Conservation (phyloP, 2,329 filamentous ascomycete species). For the Rugonectria rugulosa region DNA sequence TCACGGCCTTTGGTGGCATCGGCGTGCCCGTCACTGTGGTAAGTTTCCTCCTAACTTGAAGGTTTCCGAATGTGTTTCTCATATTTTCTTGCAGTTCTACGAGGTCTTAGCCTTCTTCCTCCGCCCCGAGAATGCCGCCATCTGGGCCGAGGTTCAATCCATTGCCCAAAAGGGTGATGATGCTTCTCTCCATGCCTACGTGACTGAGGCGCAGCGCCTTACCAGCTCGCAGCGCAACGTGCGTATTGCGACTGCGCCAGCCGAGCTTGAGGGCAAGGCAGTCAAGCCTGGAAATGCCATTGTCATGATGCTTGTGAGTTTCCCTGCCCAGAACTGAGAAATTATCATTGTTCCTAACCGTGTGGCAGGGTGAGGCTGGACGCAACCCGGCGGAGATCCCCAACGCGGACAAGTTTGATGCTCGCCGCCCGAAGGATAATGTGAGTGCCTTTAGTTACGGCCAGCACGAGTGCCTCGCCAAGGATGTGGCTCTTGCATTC, state of each 20-base stretch:
- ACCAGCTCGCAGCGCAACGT: constrained; percentile 50
- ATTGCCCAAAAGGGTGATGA: constrained; percentile 47
- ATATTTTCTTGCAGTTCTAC: constrained; percentile 47
- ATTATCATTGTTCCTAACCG: constrained; percentile 19
- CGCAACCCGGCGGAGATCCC: constrained; percentile 48
- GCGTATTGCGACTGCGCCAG: constrained; percentile 44
- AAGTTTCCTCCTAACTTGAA: constrained; percentile 22
- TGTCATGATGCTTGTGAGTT: constrained; percentile 50
- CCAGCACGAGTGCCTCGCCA: constrained; percentile 55
- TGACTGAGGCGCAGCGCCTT: constrained; percentile 51
- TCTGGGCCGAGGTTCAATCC: constrained; percentile 53
- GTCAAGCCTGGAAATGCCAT: constrained; percentile 51
- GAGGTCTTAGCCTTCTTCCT: constrained; percentile 54
- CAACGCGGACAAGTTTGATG: constrained; percentile 50
- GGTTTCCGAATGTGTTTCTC: background rate
- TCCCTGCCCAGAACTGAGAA: accelerated
- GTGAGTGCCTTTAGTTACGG: constrained; percentile 56
- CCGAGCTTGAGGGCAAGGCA: constrained; percentile 47
- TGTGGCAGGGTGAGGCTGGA: constrained; percentile 45
- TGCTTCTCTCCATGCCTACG: constrained; percentile 45
- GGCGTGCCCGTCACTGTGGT: constrained; percentile 50
- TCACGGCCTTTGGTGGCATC: constrained; percentile 50
- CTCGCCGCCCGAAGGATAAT: constrained; percentile 48
- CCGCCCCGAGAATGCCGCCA: constrained; percentile 46
- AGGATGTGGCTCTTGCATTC: constrained; percentile 50